Evolutionary conservation across 768 basidiomycete species (phyloP), one percentile per base, ranked within the genome.

Genomic region (Lentinula sp.): DNA sequence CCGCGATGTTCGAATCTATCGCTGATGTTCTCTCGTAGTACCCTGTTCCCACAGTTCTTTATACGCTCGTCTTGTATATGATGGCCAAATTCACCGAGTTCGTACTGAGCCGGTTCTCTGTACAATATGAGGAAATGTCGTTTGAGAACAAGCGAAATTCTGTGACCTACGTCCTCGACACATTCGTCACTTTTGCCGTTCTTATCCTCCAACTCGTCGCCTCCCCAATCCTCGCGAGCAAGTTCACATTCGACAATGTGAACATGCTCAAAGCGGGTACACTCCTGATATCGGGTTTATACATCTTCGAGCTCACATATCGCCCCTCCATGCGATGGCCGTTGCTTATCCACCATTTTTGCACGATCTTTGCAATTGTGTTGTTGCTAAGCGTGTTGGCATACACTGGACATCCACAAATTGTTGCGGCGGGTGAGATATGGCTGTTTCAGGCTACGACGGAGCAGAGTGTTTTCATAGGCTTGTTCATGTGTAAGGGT

Each of bases 401-500:
- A 3, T 43, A 43, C 13, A 56, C 54, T 15, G 28, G 20, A 42
- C 54, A 56, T 43, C 54, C 54, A 1, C 32, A 32, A 12, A 23
- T 56, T 13, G 36, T 56, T 13, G 54, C 32, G 3, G 54, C 54
- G 41, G 54, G 54, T 4, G 41, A 56, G 13, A 56, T 56, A 12
- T 56, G 54, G 54, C 36, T 56, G 37, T 56, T 56, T 12, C 54
- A 56, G 37, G 54, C 54, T 42, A 56, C 54, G n/a, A 56, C 54
- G n/a, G 54, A 56, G 18, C 54, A 56, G 37, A 39, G 16, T 39
- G 54, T 56, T 56, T 56, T 56, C 18, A 43, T 43, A 13, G 54
- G 54, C 13, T 36, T 56, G 37, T 41, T 56, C n/a, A 56, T 56
- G 54, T 56, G 54, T 56, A 56, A 39, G 54, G 39, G 5, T n/a